A percentile compares a stretch with the other conserved stretches of the same genome.
phyloP scores from a whole-genome alignment of 2,329 filamentous ascomycete species.

The Beauveria sp. region DNA sequence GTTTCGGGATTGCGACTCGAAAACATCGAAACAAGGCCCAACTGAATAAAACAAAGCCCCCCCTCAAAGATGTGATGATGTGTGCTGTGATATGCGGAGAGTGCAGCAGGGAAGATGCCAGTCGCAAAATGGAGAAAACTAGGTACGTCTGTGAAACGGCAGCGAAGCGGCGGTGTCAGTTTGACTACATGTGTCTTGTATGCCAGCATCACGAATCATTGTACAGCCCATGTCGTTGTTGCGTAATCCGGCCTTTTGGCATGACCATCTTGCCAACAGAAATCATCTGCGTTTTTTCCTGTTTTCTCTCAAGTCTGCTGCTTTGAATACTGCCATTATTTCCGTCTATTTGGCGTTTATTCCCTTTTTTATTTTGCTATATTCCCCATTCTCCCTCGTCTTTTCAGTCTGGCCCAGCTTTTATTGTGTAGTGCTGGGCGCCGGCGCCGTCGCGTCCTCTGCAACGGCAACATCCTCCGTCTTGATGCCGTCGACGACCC shows the following conservation, averaged over 20 bases:
- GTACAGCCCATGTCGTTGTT: neutral
- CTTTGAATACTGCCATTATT: neutral
- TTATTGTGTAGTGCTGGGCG: constrained; percentile 9
- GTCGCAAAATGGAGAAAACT: neutral
- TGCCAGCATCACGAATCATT: neutral
- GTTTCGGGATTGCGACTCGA: too few species aligned
- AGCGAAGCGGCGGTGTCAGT: too few species aligned
- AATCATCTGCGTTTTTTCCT: neutral
- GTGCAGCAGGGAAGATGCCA: neutral
- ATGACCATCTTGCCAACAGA: neutral
- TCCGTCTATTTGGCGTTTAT: neutral
- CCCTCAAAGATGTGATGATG: neutral
- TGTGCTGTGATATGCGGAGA: neutral
- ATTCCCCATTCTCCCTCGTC: neutral
- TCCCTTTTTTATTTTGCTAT: neutral
- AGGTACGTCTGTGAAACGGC: too few species aligned
- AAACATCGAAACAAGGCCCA: too few species aligned
- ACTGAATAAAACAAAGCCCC: neutral
- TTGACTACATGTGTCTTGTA: neutral
- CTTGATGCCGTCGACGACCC: constrained; percentile 40
- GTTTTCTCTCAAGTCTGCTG: neutral
- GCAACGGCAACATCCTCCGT: constrained; percentile 24
- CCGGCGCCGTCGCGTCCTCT: neutral
- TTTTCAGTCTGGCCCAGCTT: too few species aligned
- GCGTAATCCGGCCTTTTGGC: neutral